Evolutionary conservation across 345 rosid genomes (phyloP), one percentile per base, ranked within the genome.

Genomic region (Cardamine chenopodiifolia): DNA sequence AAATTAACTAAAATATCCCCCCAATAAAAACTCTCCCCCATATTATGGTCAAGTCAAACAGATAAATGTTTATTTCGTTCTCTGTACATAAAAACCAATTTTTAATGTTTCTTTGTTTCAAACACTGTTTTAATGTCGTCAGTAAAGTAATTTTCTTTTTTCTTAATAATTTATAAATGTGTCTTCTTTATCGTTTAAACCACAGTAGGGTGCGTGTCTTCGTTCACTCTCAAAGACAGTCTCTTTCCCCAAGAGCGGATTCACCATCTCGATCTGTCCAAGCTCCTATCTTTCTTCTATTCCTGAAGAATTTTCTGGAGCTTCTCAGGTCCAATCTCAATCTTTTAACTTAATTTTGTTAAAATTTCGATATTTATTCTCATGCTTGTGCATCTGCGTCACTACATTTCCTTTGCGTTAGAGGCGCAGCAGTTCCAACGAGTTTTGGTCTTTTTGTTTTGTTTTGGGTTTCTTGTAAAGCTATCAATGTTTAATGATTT

Each of bases 171-270:
- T 70, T 62, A 23, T 55, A 54, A 70, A 70, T 32, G 47, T 44
- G 59, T 44, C 57, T 76, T 62, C 55, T 55, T 62, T 54, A 47
- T 70, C 66, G 75, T 76, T 71, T 56, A 63, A 77, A 77, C 67
- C 37, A 65, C 72, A 49, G 48, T 50, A 74, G 71, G 42, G 73
- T 49, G 17, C 3, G 26, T 44, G 61, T 49, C 76, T 71, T 52
- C 60, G 19, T 70, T 76, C 63, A 50, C 62, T 49, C 17, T 5
- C 77, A 59, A 65, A 71, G 80, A 71, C 76, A 9, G 56, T 71
- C 76, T 77, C 77, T 66, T 77, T 77, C 67, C 76, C 66, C 71
- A 48, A 77, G 47, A 42, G 67, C 67, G 76, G 63, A 54, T 71
- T 71, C 76, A 71, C 57, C 75, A 22, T 66, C 73, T 66, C 68